These are phyloP conservation scores for Sphagnum fallax DNA, from an alignment of 228 moss, liverwort and hornwort species.

Conservation along the genomic window DNA sequence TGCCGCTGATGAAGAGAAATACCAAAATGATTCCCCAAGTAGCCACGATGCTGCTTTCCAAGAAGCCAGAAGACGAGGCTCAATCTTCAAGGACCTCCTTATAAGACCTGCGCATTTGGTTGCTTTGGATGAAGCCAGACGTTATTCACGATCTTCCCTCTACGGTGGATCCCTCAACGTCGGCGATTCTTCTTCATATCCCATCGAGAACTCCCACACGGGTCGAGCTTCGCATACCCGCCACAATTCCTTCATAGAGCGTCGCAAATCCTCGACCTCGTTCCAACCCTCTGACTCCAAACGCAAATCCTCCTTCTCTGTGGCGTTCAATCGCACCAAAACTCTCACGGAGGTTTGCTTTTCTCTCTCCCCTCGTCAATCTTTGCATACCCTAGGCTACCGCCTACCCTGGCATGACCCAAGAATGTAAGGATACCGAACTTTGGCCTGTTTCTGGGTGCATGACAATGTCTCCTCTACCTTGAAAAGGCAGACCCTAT, in stretches of 20 bases:
- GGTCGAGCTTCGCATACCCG: slow-evolving; percentile 21
- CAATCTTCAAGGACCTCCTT: slow-evolving; percentile 29
- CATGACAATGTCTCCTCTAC: not conserved
- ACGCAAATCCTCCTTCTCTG: slow-evolving; percentile 23
- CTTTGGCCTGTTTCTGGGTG: no score
- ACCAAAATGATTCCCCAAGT: slow-evolving; percentile 24
- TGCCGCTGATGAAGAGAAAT: slow-evolving; percentile 16
- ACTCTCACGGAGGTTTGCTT: slow-evolving; percentile 21
- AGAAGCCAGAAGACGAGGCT: slow-evolving; percentile 25
- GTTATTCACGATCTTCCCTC: slow-evolving; percentile 31
- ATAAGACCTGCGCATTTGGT: slow-evolving; percentile 39
- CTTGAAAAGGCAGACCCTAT: not conserved
- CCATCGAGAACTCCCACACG: slow-evolving; percentile 31
- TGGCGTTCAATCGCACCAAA: slow-evolving; percentile 40
- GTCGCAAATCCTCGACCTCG: slow-evolving; percentile 35
- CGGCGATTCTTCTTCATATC: slow-evolving; percentile 8
- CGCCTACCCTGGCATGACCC: no score
- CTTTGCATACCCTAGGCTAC: no score
- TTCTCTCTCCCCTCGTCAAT: not conserved
- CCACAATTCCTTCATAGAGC: slow-evolving; percentile 30
- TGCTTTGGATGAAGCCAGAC: slow-evolving; percentile 35
- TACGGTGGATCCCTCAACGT: slow-evolving; percentile 24
- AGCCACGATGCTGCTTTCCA: slow-evolving; percentile 26
- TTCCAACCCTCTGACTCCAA: slow-evolving; percentile 17
- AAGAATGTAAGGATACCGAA: no score